phyloP scores from a whole-genome alignment of 441 rosid genomes.

The Hura crepitans region DNA sequence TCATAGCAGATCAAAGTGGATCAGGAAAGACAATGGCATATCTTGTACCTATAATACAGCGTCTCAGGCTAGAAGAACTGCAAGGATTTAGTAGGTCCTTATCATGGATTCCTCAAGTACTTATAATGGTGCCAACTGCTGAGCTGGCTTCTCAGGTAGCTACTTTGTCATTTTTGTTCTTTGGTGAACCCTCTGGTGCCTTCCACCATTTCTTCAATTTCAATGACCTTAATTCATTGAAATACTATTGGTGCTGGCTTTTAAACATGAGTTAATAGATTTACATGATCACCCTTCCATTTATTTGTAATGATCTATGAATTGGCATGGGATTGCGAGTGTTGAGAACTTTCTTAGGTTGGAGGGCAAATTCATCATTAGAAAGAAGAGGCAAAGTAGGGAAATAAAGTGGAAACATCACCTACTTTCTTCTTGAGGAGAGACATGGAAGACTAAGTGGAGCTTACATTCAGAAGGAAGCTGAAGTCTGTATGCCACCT shows the following conservation, averaged over 20 bases:
- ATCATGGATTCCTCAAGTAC: conserved; percentile 60
- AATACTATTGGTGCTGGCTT: neutral
- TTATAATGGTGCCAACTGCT: conserved; percentile 83
- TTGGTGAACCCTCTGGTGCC: neutral
- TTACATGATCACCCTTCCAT: neutral
- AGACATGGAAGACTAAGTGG: too few species aligned
- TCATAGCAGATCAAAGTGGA: conserved; percentile 95
- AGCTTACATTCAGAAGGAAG: too few species aligned
- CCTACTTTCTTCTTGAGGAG: too few species aligned
- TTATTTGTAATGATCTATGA: neutral
- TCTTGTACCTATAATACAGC: conserved; percentile 76
- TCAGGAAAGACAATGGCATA: conserved; percentile 94
- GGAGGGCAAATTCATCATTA: too few species aligned
- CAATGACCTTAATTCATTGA: neutral
- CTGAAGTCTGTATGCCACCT: too few species aligned
- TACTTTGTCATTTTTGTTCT: neutral
- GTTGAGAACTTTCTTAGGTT: too few species aligned
- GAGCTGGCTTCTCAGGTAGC: conserved; percentile 92
- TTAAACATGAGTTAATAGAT: neutral
- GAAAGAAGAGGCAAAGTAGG: too few species aligned
- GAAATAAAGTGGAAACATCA: too few species aligned
- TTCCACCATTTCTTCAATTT: neutral
- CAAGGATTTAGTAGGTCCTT: conserved; percentile 54
- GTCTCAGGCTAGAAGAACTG: conserved; percentile 79
- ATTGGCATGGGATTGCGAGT: neutral